phyloP scores from a whole-genome alignment of 1,139 yeast species.

The Saccharomyces hybrid region DNA sequence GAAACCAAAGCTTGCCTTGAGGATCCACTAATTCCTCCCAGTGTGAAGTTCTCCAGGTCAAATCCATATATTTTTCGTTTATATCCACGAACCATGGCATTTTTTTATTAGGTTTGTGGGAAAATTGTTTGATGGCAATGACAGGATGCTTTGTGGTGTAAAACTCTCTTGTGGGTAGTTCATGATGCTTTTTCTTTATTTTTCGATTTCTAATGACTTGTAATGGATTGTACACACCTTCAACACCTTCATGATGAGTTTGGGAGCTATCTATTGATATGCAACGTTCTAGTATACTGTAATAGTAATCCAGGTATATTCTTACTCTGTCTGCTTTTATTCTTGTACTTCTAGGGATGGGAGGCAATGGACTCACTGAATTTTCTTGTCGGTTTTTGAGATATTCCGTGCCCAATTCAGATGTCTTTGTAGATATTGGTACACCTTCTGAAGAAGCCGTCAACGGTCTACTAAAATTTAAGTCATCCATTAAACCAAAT shows the following conservation, averaged over 20 bases:
- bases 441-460: slow-evolving; percentile 4
- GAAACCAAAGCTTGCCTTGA: slow-evolving; percentile 55
- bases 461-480: slow-evolving; percentile 17
- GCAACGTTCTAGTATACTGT: slow-evolving; percentile 23
- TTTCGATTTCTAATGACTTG: slow-evolving; percentile 69
- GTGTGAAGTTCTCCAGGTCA: slow-evolving; percentile 59
- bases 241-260: slow-evolving; percentile 37
- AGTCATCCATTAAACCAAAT: slow-evolving; percentile 28
- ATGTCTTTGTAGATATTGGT: neutral
- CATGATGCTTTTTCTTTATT: slow-evolving; percentile 40
- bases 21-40: slow-evolving; percentile 53
- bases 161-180: slow-evolving; percentile 26
- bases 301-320: slow-evolving; percentile 29
- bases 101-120: slow-evolving; percentile 21
- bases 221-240: slow-evolving; percentile 71
- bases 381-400: slow-evolving; percentile 1
- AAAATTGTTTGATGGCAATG: slow-evolving; percentile 27
- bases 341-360: slow-evolving; percentile 21
- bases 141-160: slow-evolving; percentile 24
- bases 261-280: slow-evolving; percentile 12
- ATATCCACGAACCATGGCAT: slow-evolving; percentile 59
- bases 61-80: slow-evolving; percentile 54
- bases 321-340: slow-evolving; percentile 29
- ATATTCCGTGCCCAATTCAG: neutral
- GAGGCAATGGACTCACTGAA: slow-evolving; percentile 1